Base-by-base conservation (phyloP, 2,329 filamentous ascomycete genomes). In the Sphaerulina musiva region DNA sequence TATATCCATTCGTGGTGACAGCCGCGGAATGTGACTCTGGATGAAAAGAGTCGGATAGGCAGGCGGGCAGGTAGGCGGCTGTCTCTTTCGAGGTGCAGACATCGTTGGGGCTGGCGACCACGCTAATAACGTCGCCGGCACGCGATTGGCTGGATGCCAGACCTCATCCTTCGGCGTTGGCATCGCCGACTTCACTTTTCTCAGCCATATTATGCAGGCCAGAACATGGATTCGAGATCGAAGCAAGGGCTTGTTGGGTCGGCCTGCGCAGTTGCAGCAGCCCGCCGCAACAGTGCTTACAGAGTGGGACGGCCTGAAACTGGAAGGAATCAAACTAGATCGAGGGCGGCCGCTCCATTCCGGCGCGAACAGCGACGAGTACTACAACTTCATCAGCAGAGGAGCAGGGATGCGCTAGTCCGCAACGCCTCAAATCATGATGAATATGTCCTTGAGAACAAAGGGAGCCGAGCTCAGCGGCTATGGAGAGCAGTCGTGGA, bases 181-280 rank as follows among this genome's bases (percentile, higher is more conserved):
- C 9, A n/a, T 36, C 55, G 42, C 53, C 54, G 46, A 23, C 51
- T 56, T 46, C 45, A 54, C 43, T 53, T 45, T 47, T 51, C 51
- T 57, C 20, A 8, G 50, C 54, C 42, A 57, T 26, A 26, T 60
- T 59, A 63, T 61, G 57, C 59, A 62, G 60, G 62, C 62, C 62
- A 55, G 34, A 36, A 62, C 62, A 61, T 57, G 59, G 61, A 56
- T 56, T 48, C 47, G 44, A 51, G 58, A 61, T 64, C 62, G 61
- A 64, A 64, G 61, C 60, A 62, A 64, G 62, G 61, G 51, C 51
- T 45, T 42, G 50, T 55, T 51, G 55, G 48, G 52, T 57, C 51
- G 47, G 53, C 51, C 53, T 59, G 57, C 59, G 53, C 55, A 54
- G 54, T 54, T 46, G 51, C 31, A 51, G 57, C 57, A 36, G 34